Base-by-base conservation (phyloP, 768 basidiomycete species). In the Calocera cornea region DNA sequence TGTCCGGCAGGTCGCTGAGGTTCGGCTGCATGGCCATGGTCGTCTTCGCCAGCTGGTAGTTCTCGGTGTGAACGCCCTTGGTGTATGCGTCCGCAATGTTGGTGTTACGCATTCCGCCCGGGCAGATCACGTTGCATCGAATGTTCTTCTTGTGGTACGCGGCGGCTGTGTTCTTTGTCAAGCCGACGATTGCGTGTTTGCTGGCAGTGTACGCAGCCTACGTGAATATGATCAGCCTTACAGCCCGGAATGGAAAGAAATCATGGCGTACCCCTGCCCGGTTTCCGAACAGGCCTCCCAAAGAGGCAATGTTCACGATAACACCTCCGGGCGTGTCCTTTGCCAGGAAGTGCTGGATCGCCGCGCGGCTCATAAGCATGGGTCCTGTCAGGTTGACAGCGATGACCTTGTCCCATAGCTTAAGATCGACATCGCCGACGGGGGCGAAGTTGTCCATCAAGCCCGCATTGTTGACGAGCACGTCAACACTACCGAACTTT, bases 41-140 rank as follows among this genome's bases (percentile, higher is more conserved):
- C 54, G 27, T 14, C 24, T 5, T 2, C 54, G 54, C 14, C 54
- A 60, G 31, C 27, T 60, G 24, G 14, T 29, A 8, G 54, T 60
- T 60, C 54, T 60, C 54, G 5, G 24, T 10, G 22, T 60, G 54
- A 33, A 31, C 19, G 7, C 54, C 54, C 2, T 33, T 33, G 14
- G 11, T 60, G 54, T 29, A 60, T 27, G 54, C 54, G 54, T 60
- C 54, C 54, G 14, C 5, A 8, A 60, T 60, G 31, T 60, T 27
- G 14, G 54, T 60, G 54, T 33, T 33, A 7, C 5, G 11, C 49
- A 66, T 66, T 1, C 34, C 47, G n/a, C 65, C 65, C 22, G 65
- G 65, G n/a, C 41, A 44, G 44, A 66, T 50, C 44, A 50, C 47
- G 65, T 66, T 66, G 47, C 65, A 66, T 8, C 65, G 65, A 24